Evolutionary conservation across 23 red algal genomes (phyloP).

Genomic region (Chondrus crispus): DNA sequence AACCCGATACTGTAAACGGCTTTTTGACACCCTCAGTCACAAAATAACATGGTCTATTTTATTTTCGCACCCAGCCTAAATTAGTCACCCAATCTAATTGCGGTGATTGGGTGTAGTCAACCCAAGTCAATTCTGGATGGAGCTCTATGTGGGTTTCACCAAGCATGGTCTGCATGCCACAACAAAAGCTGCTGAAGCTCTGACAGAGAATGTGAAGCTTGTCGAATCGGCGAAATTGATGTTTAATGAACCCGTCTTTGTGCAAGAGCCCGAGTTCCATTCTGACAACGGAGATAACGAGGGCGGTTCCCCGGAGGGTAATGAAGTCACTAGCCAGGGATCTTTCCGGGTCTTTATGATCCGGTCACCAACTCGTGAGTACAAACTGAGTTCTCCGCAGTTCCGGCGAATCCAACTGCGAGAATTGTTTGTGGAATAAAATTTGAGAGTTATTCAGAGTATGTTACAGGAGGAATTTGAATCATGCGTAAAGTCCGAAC

Average conservation of each 20-base stretch:
- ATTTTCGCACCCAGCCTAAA: background rate
- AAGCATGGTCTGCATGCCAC: background rate
- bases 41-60: background rate
- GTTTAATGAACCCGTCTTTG: too few species aligned
- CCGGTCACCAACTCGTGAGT: background rate
- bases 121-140: background rate
- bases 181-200: background rate
- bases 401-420: background rate
- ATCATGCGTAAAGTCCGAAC: background rate
- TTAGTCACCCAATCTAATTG: background rate
- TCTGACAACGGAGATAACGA: background rate
- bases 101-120: background rate
- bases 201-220: background rate
- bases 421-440: background rate
- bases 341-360: too few species aligned
- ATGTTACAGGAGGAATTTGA: background rate
- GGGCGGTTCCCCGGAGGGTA: background rate
- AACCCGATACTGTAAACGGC: background rate
- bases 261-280: background rate
- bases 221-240: background rate
- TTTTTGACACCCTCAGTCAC: background rate
- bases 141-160: background rate
- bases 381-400: background rate
- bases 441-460: background rate
- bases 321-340: background rate